phyloP scores from a whole-genome alignment of 2,329 filamentous ascomycete species.

The Graphiopsis chlorocephala region DNA sequence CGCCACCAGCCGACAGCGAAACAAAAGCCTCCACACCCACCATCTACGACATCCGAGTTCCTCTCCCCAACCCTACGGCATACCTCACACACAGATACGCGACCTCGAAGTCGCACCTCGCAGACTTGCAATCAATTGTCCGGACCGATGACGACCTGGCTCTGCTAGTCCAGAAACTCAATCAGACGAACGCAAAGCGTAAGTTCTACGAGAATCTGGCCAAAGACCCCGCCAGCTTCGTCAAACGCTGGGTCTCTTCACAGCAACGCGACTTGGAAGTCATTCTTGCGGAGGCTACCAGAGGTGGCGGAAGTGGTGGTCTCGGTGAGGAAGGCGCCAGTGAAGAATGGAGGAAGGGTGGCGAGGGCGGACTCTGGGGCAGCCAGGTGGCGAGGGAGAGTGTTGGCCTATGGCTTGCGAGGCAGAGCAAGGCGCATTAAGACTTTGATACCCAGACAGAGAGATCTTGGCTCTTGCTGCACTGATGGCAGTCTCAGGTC shows the following conservation, averaged over 20 bases:
- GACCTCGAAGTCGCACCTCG: constrained; percentile 47
- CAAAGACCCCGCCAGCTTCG: constrained; percentile 78
- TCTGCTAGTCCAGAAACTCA: constrained; percentile 75
- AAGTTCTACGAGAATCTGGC: constrained; percentile 77
- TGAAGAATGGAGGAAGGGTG: constrained; percentile 69
- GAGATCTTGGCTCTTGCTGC: background rate
- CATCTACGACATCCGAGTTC: constrained; percentile 82
- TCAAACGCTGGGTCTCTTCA: constrained; percentile 83
- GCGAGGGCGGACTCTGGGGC: constrained; percentile 62
- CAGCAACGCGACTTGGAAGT: constrained; percentile 90
- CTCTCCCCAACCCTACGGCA: constrained; percentile 77
- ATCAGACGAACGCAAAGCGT: constrained; percentile 84
- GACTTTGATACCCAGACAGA: constrained; percentile 1
- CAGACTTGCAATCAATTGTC: constrained; percentile 72
- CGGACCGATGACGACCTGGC: constrained; percentile 82
- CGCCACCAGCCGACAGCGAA: constrained; percentile 56
- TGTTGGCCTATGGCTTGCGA: constrained; percentile 56
- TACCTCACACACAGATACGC: constrained; percentile 56
- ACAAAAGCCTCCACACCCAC: constrained; percentile 68
- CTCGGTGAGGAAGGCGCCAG: constrained; percentile 50
- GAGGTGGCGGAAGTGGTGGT: constrained; percentile 43
- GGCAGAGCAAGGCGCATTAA: constrained; percentile 15
- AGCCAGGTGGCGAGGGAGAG: constrained; percentile 60
- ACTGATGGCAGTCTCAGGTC: background rate
- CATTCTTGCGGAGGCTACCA: constrained; percentile 75